These are phyloP conservation scores for Scenedesmus sp. DNA, from an alignment of 163 green algal genomes.

Conservation along the genomic window DNA sequence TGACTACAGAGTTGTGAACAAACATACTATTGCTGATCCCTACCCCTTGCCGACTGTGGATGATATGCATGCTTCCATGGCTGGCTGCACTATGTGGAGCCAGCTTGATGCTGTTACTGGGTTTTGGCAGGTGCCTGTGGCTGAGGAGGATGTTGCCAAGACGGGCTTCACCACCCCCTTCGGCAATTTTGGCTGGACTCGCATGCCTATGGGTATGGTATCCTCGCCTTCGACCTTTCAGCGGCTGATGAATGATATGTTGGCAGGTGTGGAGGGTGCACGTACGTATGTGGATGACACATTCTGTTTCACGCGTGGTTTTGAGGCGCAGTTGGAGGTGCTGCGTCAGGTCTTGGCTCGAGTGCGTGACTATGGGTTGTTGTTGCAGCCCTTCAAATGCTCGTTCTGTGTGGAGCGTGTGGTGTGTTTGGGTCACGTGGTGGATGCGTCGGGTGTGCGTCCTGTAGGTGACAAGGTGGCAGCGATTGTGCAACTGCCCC, in stretches of 20 bases:
- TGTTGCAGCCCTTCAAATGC: conserved; percentile 22
- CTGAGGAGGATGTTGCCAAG: background rate
- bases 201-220: conserved; percentile 22
- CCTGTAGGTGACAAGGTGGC: background rate
- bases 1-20: conserved; percentile 16
- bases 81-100: conserved; percentile 20
- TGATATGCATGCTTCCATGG: conserved; percentile 28
- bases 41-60: conserved; percentile 27
- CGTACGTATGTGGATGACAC: conserved; percentile 39
- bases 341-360: conserved; percentile 7
- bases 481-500: background rate
- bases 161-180: conserved; percentile 34
- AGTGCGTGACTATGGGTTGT: background rate
- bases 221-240: conserved; percentile 8
- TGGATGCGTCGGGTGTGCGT: background rate
- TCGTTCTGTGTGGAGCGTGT: conserved; percentile 7
- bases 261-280: conserved; percentile 16
- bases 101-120: conserved; percentile 34
- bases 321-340: conserved; percentile 5
- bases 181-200: conserved; percentile 27
- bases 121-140: conserved; percentile 32
- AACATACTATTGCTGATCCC: background rate
- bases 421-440: conserved; percentile 20
- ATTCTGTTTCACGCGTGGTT: background rate
- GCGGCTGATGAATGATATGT: conserved; percentile 38